phyloP scores from a whole-genome alignment of 2,329 filamentous ascomycete genomes.

The Neonectria sp. region DNA sequence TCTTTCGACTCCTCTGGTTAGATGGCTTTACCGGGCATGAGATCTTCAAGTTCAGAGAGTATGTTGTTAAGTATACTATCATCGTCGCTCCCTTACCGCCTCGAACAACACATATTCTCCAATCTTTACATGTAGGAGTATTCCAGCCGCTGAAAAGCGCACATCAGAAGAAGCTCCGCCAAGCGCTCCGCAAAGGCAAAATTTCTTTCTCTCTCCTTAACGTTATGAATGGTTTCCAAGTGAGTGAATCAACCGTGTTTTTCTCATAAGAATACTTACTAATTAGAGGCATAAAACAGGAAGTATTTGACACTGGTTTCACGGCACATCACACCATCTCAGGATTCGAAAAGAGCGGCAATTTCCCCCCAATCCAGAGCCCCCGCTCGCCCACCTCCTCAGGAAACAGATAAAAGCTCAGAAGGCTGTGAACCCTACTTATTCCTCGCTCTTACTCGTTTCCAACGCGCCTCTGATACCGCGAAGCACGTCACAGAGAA shows the following conservation, averaged over 20 bases:
- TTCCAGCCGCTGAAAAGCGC: background rate
- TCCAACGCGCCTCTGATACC: slow-evolving; percentile 14
- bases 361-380: slow-evolving; percentile 1
- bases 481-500: slow-evolving; percentile 9
- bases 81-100: background rate
- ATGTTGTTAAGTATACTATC: background rate
- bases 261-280: no score
- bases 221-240: no score
- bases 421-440: slow-evolving; percentile 13
- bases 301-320: slow-evolving; percentile 5
- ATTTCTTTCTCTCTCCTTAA: background rate
- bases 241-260: no score
- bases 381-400: background rate
- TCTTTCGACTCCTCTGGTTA: slow-evolving; percentile 4
- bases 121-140: background rate
- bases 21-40: background rate
- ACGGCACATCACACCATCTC: background rate
- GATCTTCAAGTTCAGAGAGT: background rate
- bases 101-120: background rate
- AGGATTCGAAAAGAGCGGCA: slow-evolving; percentile 3
- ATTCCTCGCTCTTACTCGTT: slow-evolving; percentile 8
- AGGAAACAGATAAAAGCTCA: slow-evolving; percentile 8
- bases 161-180: slow-evolving; percentile 3
- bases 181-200: slow-evolving; percentile 7
- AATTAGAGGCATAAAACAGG: no score